phyloP scores from a whole-genome alignment of 768 basidiomycete species.

The Auricularia sp. region DNA sequence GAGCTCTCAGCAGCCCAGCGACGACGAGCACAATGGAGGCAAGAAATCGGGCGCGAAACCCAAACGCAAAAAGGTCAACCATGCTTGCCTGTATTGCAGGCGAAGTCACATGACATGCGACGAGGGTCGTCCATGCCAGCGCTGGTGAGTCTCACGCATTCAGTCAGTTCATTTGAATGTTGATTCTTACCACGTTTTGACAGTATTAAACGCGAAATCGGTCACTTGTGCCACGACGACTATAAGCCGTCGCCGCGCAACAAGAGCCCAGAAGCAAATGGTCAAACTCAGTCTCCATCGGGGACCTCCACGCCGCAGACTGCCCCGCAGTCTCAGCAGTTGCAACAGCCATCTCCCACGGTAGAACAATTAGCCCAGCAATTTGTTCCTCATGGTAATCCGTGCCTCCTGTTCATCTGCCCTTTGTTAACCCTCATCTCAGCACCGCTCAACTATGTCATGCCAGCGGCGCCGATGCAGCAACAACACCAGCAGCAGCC shows the following conservation, averaged over 20 bases:
- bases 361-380: not conserved
- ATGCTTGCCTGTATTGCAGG: conserved; percentile 81
- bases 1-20: not conserved
- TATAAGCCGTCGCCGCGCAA: conserved; percentile 21
- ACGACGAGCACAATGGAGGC: conserved; percentile 21
- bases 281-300: not conserved
- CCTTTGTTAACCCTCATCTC: not conserved
- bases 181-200: conserved; percentile 5
- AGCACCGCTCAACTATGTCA: not conserved
- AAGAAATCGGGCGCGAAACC: conserved; percentile 25
- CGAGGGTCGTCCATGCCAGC: conserved; percentile 81
- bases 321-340: not conserved
- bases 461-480: not conserved
- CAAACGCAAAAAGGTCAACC: conserved; percentile 79
- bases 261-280: not conserved
- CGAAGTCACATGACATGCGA: conserved; percentile 58
- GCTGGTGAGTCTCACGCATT: conserved; percentile 53
- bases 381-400: not conserved
- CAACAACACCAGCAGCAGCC: not conserved
- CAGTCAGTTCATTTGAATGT: conserved; percentile 7
- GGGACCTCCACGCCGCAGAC: not conserved
- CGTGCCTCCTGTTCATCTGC: not conserved
- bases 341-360: not conserved
- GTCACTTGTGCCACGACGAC: conserved; percentile 89
- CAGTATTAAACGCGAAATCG: conserved; percentile 94